Evolutionary conservation across 2,329 filamentous ascomycete species (phyloP), one percentile per base, ranked within the genome.

Genomic region (Fusarium phyllophilum): DNA sequence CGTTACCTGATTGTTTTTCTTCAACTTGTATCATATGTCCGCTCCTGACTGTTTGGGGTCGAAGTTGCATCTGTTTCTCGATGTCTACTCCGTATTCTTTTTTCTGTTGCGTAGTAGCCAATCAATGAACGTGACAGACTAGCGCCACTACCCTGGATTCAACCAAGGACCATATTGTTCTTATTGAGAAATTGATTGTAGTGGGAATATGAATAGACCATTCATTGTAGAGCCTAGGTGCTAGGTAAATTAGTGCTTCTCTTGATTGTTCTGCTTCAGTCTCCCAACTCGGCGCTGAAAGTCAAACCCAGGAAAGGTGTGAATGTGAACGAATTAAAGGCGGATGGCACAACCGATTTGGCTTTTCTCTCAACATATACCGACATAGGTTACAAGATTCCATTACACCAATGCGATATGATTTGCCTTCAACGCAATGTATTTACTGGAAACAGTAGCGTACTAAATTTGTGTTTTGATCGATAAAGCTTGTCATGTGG

Each of bases 71-170:
- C 18, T 31, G 36, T 42, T 31, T 65, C 45, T 39, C 20, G 39
- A 51, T 61, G 51, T 44, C 31, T 59, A n/a, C n/a, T n/a, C n/a
- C n/a, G n/a, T n/a, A 49, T 64, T 39, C 17, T 54, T 66, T 66
- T 59, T 54, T 26, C 15, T 33, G 33, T 20, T 33, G 34, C 24
- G 20, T 33, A 49, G 46, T 49, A 42, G 36, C 70, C 56, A 71
- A 71, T 71, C 42, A 73, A 42, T 73, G 48, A 74, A 44, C 22
- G 33, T 49, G 52, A 39, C 22, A 46, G 36, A 20, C 54, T 58
- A 44, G 49, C 42, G 17, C 24, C 33, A 58, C 31, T 74, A 73
- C 70, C 66, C 60, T 73, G 55, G 31, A 70, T 34, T 24, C 26
- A 44, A 33, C 20, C 24, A 46, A 20, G 51, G 26, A 38, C 46